These are phyloP conservation scores for Herpetospermum pedunculosum DNA, from an alignment of 306 rosid species.

Conservation along the genomic window DNA sequence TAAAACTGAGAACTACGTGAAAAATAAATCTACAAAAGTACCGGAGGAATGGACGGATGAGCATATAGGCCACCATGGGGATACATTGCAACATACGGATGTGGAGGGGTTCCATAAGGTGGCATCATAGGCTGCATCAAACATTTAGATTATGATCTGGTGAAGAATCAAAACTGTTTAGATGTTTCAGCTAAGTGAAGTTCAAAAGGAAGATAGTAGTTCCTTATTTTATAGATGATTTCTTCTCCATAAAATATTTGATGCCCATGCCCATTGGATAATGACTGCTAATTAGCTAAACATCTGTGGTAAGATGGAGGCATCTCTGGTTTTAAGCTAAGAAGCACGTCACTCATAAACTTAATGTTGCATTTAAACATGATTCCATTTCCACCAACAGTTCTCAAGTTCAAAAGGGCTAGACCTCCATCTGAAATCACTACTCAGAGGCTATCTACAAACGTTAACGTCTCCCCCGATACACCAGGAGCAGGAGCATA, in stretches of 20 bases:
- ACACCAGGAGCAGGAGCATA: not conserved
- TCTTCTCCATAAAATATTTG: not conserved
- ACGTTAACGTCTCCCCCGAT: not conserved
- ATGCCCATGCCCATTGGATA: not conserved
- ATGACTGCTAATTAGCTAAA: not conserved
- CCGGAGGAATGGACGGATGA: slow-evolving; percentile 97
- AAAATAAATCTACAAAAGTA: slow-evolving; percentile 28
- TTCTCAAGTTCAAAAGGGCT: not conserved
- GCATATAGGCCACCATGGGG: slow-evolving; percentile 98
- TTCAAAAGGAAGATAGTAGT: not conserved
- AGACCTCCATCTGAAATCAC: not conserved
- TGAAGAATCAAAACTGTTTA: not conserved
- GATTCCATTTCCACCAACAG: not conserved
- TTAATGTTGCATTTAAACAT: not conserved
- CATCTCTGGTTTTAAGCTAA: not conserved
- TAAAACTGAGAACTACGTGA: slow-evolving; percentile 14
- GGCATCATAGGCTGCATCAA: slow-evolving; percentile 92
- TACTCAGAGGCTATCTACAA: not conserved
- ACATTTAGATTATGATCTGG: not conserved
- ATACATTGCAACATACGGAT: slow-evolving; percentile 98
- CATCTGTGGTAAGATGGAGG: not conserved
- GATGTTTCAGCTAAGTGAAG: not conserved
- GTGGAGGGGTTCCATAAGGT: slow-evolving; percentile 94
- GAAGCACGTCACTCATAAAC: not conserved
- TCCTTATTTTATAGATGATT: not conserved